Evolutionary conservation across 1,284 basidiomycete species (phyloP).

Genomic region (Cryptococcus depauperatus): DNA sequence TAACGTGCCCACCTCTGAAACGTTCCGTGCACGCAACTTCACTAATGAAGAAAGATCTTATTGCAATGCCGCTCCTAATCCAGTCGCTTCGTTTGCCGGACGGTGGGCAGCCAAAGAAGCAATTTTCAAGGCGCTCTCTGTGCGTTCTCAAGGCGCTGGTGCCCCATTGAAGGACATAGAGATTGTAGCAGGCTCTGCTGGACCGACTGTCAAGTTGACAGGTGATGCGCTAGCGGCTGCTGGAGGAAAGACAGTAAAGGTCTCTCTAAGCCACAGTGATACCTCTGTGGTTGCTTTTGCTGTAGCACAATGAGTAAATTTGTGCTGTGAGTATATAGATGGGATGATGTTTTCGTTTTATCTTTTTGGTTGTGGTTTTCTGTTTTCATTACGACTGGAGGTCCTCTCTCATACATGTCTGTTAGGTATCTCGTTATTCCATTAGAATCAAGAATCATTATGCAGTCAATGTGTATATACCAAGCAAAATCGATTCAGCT

Average conservation of each 20-base stretch:
- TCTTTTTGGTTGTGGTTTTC: too few relatives aligned
- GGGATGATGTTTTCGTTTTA: too few relatives aligned
- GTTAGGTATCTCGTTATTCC: too few relatives aligned
- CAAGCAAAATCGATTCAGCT: too few relatives aligned
- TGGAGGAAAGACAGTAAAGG: slow-evolving; percentile 60
- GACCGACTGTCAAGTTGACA: slow-evolving; percentile 55
- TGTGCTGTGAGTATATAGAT: too few relatives aligned
- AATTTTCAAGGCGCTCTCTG: slow-evolving; percentile 93
- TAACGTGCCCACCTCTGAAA: slow-evolving; percentile 81
- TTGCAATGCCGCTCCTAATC: slow-evolving; percentile 78
- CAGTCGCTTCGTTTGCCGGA: slow-evolving; percentile 83
- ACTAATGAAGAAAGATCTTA: slow-evolving; percentile 80
- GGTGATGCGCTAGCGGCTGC: slow-evolving; percentile 77
- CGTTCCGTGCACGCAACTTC: slow-evolving; percentile 87
- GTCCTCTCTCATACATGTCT: too few relatives aligned
- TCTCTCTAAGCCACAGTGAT: slow-evolving; percentile 75
- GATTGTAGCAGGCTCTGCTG: slow-evolving; percentile 60
- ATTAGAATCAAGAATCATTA: too few relatives aligned
- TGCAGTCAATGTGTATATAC: too few relatives aligned
- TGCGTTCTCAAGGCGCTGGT: slow-evolving; percentile 81
- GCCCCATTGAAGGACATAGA: slow-evolving; percentile 95
- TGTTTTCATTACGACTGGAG: too few relatives aligned
- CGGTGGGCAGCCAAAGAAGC: slow-evolving; percentile 98
- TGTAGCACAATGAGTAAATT: slow-evolving; percentile 39
- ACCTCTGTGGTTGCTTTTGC: slow-evolving; percentile 44